A percentile compares a stretch with the other conserved stretches of the same genome.
Evolutionary conservation across 345 rosid genomes (phyloP).

Genomic region (Euphorbia tirucalli): DNA sequence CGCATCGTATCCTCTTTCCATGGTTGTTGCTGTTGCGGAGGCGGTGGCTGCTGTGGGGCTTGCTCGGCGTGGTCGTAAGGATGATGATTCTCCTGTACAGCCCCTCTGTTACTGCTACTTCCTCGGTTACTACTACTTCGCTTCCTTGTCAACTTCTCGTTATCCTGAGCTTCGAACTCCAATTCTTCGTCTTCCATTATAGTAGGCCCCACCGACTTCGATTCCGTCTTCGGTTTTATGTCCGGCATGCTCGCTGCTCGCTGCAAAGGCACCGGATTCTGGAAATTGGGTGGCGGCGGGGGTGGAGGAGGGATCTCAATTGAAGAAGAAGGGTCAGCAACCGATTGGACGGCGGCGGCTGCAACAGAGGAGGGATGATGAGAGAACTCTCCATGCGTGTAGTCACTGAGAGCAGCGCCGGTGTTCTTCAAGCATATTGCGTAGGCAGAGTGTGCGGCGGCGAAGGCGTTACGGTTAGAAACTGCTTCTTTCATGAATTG

Average conservation of each 20-base stretch:
- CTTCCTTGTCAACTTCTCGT: slow-evolving; percentile 49
- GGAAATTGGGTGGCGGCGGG: slow-evolving; percentile 15
- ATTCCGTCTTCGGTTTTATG: slow-evolving; percentile 53
- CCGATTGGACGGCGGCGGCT: slow-evolving; percentile 10
- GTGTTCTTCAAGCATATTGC: slow-evolving; percentile 75
- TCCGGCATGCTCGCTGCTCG: slow-evolving; percentile 83
- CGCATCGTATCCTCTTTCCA: slow-evolving; percentile 11
- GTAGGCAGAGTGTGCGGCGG: slow-evolving; percentile 91
- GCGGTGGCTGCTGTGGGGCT: slow-evolving; percentile 22
- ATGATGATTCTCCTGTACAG: slow-evolving; percentile 1
- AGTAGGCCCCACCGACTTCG: slow-evolving; percentile 41
- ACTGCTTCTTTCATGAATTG: slow-evolving; percentile 71
- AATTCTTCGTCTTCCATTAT: slow-evolving; percentile 57
- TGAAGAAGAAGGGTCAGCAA: slow-evolving; percentile 6
- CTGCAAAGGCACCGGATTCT: slow-evolving; percentile 36
- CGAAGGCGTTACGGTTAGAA: slow-evolving; percentile 77
- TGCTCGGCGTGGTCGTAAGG: neutral
- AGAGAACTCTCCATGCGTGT: slow-evolving; percentile 66
- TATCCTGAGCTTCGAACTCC: slow-evolving; percentile 44
- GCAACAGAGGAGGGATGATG: neutral
- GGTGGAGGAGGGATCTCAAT: slow-evolving; percentile 1
- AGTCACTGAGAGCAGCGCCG: slow-evolving; percentile 92
- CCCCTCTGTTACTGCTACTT: slow-evolving; percentile 21
- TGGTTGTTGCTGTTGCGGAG: slow-evolving; percentile 21
- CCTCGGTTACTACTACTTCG: slow-evolving; percentile 44